A percentile compares a stretch with the other conserved stretches of the same genome.
phyloP scores from a whole-genome alignment of 1,284 basidiomycete genomes.

The Trichosporon sp. region DNA sequence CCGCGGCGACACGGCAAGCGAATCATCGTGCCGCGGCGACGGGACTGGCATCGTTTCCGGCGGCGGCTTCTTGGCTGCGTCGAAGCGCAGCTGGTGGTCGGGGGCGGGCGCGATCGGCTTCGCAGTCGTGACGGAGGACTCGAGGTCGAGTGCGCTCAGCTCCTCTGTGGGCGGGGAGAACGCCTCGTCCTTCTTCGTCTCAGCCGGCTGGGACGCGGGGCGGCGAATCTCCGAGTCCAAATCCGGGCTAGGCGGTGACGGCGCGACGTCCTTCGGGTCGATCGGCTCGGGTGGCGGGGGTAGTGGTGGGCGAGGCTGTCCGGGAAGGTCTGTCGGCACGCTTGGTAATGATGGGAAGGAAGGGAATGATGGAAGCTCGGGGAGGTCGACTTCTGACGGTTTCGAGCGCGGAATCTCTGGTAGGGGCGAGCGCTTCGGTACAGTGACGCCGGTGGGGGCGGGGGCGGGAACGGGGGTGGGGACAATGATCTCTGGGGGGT shows the following conservation, averaged over 20 bases:
- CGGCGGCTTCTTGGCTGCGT: neutral
- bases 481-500: neutral
- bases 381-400: neutral
- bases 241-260: conserved; percentile 37
- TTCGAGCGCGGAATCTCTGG: conserved; percentile 5
- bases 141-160: conserved; percentile 5
- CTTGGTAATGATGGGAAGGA: conserved; percentile 29
- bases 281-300: conserved; percentile 25
- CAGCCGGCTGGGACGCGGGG: conserved; percentile 2
- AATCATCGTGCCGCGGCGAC: too few species aligned
- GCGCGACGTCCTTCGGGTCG: neutral
- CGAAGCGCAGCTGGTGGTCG: neutral
- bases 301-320: conserved; percentile 17
- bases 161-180: conserved; percentile 10
- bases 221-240: conserved; percentile 18
- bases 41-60: neutral
- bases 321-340: conserved; percentile 29
- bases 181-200: conserved; percentile 12
- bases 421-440: conserved; percentile 11
- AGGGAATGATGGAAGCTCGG: conserved; percentile 4
- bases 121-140: neutral
- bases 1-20: neutral
- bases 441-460: conserved; percentile 4
- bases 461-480: conserved; percentile 8
- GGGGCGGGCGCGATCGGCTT: neutral